Conservation (phyloP, 331 rosid genomes). For the Rosa hybrid region DNA sequence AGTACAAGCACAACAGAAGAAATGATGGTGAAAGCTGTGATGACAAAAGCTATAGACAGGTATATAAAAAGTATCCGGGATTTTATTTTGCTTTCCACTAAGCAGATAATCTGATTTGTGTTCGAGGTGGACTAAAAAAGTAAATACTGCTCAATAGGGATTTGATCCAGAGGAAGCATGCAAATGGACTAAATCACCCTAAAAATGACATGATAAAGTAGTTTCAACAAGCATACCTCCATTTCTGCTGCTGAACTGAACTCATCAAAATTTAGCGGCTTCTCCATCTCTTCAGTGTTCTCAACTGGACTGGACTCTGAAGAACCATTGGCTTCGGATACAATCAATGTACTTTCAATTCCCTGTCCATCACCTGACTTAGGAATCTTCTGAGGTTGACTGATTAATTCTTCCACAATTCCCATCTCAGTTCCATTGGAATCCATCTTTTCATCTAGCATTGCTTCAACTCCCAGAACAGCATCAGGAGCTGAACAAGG, state of each 20-base stretch:
- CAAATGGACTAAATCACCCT: not conserved
- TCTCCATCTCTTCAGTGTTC: constrained; percentile 29
- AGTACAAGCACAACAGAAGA: not conserved
- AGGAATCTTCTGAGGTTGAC: constrained; percentile 26
- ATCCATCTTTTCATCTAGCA: constrained; percentile 36
- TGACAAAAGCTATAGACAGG: not conserved
- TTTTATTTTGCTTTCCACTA: not conserved
- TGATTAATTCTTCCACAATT: not conserved
- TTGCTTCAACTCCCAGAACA: constrained; percentile 31
- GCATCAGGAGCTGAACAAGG: constrained; percentile 34
- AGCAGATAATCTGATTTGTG: not conserved
- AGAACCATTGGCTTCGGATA: constrained; percentile 44
- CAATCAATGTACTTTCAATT: constrained; percentile 18
- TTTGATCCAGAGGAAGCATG: not conserved
- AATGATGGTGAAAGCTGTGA: not conserved
- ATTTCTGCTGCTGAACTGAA: constrained; percentile 41
- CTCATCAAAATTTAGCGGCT: constrained; percentile 38
- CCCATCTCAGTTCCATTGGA: constrained; percentile 24
- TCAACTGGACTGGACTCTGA: constrained; percentile 34
- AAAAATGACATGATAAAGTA: constrained; percentile 4
- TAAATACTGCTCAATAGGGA: not conserved
- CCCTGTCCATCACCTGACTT: constrained; percentile 30
- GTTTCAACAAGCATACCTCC: constrained; percentile 43
- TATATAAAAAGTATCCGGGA: too few species aligned
- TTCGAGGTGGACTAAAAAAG: not conserved